Base-by-base conservation (phyloP, 768 basidiomycete species). In the Lentinus brumalis region DNA sequence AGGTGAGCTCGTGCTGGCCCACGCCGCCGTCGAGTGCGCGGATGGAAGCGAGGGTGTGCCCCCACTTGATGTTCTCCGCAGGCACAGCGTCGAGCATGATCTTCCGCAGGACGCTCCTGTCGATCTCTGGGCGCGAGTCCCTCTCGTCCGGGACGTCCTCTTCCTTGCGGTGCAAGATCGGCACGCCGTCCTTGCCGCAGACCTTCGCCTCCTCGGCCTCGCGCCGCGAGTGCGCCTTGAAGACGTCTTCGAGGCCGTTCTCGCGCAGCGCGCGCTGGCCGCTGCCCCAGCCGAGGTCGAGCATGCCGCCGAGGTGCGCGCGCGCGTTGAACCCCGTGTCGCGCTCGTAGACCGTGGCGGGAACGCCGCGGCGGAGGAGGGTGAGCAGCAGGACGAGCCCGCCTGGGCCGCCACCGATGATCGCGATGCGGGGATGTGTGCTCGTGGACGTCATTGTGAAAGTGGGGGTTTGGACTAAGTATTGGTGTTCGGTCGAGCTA, bases 331-430 rank as follows among this genome's bases (percentile, higher is more conserved):
- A 18, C 9, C n/a, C 29, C 21, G 40, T 5, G 5, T 57, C 57
- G 2, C 57, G 49, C 49, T 57, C 57, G 57, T 57, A 57, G 15
- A 57, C 21, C 9, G 57, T 57, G 14, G 47, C 47, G 12, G 57
- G 49, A n/a, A 57, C 30, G 39, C 50, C 57, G 39, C 40, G 38
- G 8, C 39, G 52, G 2, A 15, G 38, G 21, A 42, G 52, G 3
- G 52, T 53, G 21, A 42, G 49, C 29, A 44, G 49, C 29, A 57
- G 49, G 30, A 51, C 49, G 10, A 57, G 50, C 5, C 57, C 57
- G 26, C 38, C 40, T 7, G 39, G 49, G 1, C 57, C 57, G 10
- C 49, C 57, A 26, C 57, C 57, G 38, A 57, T 50, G 57, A 57
- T 57, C 11, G 57, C 57, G 29, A 57, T 57, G n/a, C 39, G 52